phyloP scores from a whole-genome alignment of 805 yeast genomes.

The Hagleromyces aurorensis region DNA sequence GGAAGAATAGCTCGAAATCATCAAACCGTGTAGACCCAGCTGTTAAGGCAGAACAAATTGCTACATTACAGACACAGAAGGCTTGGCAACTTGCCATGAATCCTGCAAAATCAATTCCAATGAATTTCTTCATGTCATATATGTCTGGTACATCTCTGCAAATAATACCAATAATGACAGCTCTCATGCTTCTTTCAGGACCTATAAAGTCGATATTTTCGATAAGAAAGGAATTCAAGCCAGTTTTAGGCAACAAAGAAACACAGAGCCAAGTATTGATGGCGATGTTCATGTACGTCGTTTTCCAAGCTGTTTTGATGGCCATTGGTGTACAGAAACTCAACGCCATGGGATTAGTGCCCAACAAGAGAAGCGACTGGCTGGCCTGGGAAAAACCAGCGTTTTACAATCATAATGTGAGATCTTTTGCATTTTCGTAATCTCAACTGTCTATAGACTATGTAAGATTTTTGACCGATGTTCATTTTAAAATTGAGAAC shows the following conservation, averaged over 20 bases:
- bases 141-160: constrained; percentile 90
- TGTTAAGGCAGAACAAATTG: constrained; percentile 5
- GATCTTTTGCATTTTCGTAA: constrained; percentile 20
- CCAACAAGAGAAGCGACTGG: constrained; percentile 87
- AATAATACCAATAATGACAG: constrained; percentile 85
- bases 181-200: constrained; percentile 69
- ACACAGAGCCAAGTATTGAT: constrained; percentile 17
- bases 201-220: constrained; percentile 66
- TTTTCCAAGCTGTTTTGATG: constrained; percentile 46
- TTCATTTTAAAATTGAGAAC: no score
- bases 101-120: constrained; percentile 82
- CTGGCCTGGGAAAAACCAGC: constrained; percentile 64
- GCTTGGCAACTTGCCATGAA: constrained; percentile 82
- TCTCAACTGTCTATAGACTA: no score
- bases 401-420: constrained; percentile 12
- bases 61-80: constrained; percentile 37
- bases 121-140: constrained; percentile 84
- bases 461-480: no score
- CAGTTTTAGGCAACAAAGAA: constrained; percentile 33
- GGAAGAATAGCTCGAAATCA: constrained; percentile 5
- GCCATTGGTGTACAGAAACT: constrained; percentile 79
- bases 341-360: constrained; percentile 82
- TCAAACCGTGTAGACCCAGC: constrained; percentile 3
- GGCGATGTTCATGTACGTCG: constrained; percentile 42
- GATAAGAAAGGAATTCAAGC: constrained; percentile 48